Evolutionary conservation across 202 grass and related monocot genomes (phyloP).

Genomic region (Cymbopogon flexuosus): DNA sequence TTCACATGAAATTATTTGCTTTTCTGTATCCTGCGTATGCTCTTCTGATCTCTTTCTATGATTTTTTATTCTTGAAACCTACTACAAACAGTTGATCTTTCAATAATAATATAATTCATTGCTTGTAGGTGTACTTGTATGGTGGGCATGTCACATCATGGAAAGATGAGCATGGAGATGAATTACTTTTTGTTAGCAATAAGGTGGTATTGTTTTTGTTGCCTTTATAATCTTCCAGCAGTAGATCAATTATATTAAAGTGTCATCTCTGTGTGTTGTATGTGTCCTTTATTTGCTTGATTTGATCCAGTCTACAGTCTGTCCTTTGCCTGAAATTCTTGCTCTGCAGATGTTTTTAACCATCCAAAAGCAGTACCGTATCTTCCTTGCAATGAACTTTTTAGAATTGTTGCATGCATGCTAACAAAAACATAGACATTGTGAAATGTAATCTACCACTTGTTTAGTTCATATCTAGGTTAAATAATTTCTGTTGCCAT

Average conservation of each 20-base stretch:
- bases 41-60: neutral
- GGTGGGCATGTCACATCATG: constrained; percentile 80
- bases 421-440: constrained; percentile 13
- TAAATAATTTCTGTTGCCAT: constrained; percentile 10
- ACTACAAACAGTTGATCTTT: constrained; percentile 14
- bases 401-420: neutral
- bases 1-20: neutral
- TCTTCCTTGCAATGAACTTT: neutral
- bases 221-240: constrained; percentile 12
- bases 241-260: neutral
- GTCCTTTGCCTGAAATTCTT: neutral
- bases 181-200: constrained; percentile 81
- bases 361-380: neutral
- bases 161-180: constrained; percentile 76
- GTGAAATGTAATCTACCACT: neutral
- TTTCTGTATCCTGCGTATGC: neutral
- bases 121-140: constrained; percentile 67
- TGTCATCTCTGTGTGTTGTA: neutral
- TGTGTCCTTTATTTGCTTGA: constrained; percentile 3
- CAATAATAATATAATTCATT: constrained; percentile 15
- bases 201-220: constrained; percentile 46
- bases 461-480: neutral
- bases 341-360: neutral
- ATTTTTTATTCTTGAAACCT: constrained; percentile 21
- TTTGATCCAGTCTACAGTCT: neutral